Conservation (phyloP, 306 rosid species). For the Castanea sativa region DNA sequence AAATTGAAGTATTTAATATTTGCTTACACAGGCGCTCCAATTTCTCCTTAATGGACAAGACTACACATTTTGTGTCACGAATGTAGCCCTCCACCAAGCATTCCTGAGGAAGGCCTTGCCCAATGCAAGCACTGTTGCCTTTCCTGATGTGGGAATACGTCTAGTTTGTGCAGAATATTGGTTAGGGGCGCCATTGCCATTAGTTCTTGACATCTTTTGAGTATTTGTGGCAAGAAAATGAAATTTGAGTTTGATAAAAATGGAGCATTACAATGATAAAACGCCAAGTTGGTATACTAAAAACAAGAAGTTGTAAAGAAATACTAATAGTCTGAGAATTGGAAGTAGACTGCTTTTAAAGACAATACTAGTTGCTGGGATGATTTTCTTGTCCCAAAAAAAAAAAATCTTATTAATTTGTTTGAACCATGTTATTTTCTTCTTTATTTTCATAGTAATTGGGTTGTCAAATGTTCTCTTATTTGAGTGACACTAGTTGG, state of each 20-base stretch:
- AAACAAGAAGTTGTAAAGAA: no score
- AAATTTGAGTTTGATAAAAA: constrained; percentile 13
- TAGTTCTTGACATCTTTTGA: constrained; percentile 51
- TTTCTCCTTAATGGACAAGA: constrained; percentile 67
- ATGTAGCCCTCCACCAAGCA: constrained; percentile 91
- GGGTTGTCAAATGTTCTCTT: no score
- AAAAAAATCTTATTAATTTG: no score
- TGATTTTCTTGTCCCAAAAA: no score
- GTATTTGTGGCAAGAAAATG: background rate
- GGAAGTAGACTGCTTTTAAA: no score
- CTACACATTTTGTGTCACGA: constrained; percentile 80
- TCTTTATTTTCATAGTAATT: no score
- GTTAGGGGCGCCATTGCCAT: constrained; percentile 27
- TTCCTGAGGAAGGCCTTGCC: constrained; percentile 95
- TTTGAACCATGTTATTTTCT: no score
- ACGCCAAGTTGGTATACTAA: no score
- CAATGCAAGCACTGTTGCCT: constrained; percentile 80
- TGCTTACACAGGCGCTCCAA: constrained; percentile 83
- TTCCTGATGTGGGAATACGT: constrained; percentile 58
- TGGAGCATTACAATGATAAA: no score
- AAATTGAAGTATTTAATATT: background rate
- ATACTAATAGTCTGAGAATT: no score
- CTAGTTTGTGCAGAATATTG: constrained; percentile 19
- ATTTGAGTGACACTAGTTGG: no score
- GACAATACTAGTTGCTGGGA: no score